phyloP scores from a whole-genome alignment of 306 rosid genomes.

The Rosa lucieae region DNA sequence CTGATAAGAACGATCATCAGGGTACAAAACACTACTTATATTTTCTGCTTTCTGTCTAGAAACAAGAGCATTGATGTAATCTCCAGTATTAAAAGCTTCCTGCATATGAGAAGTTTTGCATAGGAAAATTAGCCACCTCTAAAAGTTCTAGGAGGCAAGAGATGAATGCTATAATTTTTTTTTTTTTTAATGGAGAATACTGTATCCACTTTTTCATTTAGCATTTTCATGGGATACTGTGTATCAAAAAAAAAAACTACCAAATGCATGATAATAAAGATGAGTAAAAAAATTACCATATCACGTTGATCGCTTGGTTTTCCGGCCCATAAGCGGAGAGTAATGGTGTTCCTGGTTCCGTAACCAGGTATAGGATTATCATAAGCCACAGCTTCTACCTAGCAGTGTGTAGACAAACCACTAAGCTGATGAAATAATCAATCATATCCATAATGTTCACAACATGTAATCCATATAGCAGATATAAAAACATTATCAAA shows the following conservation, averaged over 20 bases:
- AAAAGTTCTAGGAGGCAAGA: conserved; percentile 9
- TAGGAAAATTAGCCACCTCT: background rate
- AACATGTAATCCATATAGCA: conserved; percentile 22
- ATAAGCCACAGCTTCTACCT: conserved; percentile 88
- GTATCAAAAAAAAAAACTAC: background rate
- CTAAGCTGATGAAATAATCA: conserved; percentile 28
- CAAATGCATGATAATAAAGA: background rate
- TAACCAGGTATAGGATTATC: conserved; percentile 83
- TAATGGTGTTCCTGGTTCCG: conserved; percentile 71
- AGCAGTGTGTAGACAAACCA: conserved; percentile 25
- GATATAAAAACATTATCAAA: conserved; percentile 15
- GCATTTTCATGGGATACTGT: background rate
- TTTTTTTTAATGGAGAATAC: background rate
- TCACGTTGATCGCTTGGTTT: conserved; percentile 65
- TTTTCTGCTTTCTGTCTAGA: conserved; percentile 69
- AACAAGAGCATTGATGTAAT: conserved; percentile 68
- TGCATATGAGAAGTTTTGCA: conserved; percentile 25
- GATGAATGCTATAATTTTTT: background rate
- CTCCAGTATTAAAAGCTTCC: conserved; percentile 82
- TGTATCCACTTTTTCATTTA: conserved; percentile 11
- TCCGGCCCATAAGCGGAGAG: conserved; percentile 79
- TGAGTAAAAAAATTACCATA: conserved; percentile 40
- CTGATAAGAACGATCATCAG: conserved; percentile 79
- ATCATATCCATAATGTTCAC: conserved; percentile 11
- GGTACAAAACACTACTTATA: conserved; percentile 71